phyloP scores from a whole-genome alignment of 371 early-diverging fungal genomes.

The Batrachochytrium dendrobatidis region DNA sequence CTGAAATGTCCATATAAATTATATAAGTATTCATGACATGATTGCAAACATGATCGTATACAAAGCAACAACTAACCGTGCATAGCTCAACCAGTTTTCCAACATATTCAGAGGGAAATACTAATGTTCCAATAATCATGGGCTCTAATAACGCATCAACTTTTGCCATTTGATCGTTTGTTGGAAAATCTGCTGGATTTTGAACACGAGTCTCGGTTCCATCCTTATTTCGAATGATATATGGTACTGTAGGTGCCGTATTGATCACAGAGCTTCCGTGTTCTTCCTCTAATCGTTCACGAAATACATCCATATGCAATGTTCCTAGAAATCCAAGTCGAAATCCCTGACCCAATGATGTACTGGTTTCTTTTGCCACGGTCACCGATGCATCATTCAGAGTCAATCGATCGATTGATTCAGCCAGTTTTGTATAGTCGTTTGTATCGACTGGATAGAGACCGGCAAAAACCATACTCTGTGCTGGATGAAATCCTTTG shows the following conservation, averaged over 20 bases:
- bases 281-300: constrained; percentile 92
- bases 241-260: constrained; percentile 91
- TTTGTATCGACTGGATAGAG: constrained; percentile 86
- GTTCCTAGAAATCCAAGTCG: constrained; percentile 94
- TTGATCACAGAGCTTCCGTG: constrained; percentile 85
- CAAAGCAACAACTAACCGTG: constrained; percentile 47
- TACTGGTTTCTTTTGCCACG: constrained; percentile 78
- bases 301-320: constrained; percentile 95
- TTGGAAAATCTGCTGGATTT: constrained; percentile 92
- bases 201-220: constrained; percentile 52
- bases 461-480: constrained; percentile 91
- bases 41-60: neutral
- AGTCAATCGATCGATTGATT: constrained; percentile 84
- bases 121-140: constrained; percentile 83
- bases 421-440: constrained; percentile 80
- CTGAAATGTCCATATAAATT: constrained; percentile 7
- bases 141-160: constrained; percentile 78
- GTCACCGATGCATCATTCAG: constrained; percentile 90
- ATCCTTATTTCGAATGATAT: constrained; percentile 44
- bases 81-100: constrained; percentile 88
- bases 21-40: neutral
- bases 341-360: constrained; percentile 93
- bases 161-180: constrained; percentile 55
- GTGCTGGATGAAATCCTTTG: constrained; percentile 86
- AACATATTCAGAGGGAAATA: constrained; percentile 86